Evolutionary conservation across 805 yeast species (phyloP).

Genomic region (Teunomyces funiuensis): DNA sequence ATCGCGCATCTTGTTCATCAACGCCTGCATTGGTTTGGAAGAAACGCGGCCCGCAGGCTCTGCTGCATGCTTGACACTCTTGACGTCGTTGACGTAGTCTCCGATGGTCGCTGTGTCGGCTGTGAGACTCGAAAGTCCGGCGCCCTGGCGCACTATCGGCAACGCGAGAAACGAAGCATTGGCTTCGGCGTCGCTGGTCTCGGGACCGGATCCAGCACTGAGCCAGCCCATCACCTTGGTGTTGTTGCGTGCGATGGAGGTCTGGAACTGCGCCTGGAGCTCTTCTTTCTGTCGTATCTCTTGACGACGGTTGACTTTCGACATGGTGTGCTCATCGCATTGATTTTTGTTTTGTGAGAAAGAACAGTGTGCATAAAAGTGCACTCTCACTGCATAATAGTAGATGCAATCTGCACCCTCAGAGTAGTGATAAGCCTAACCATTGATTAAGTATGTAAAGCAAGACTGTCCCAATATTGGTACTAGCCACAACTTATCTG

Average conservation of each 20-base stretch:
- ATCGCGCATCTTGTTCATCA: constrained; percentile 37
- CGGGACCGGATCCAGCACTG: constrained; percentile 5
- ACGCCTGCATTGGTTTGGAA: constrained; percentile 38
- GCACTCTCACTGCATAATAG: neutral
- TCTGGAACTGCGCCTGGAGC: constrained; percentile 47
- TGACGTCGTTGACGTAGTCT: constrained; percentile 22
- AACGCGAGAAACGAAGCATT: constrained; percentile 26
- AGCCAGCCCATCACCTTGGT: constrained; percentile 40
- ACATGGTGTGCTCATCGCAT: constrained; percentile 12
- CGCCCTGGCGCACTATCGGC: constrained; percentile 36
- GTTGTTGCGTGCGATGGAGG: constrained; percentile 39
- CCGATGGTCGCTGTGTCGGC: constrained; percentile 20
- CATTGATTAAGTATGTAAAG: neutral
- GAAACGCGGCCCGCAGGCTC: constrained; percentile 6
- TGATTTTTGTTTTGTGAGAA: neutral
- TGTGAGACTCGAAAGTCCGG: constrained; percentile 25
- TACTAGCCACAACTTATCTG: neutral
- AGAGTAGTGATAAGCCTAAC: too few species aligned
- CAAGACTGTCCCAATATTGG: too few species aligned
- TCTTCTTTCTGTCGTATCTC: constrained; percentile 49
- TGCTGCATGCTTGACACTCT: constrained; percentile 7
- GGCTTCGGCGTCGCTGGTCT: neutral
- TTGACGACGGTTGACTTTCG: constrained; percentile 30
- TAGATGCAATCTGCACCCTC: too few species aligned
- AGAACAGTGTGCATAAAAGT: neutral